phyloP scores from a whole-genome alignment of 2,329 filamentous ascomycete genomes.

The Cytospora leucostoma region DNA sequence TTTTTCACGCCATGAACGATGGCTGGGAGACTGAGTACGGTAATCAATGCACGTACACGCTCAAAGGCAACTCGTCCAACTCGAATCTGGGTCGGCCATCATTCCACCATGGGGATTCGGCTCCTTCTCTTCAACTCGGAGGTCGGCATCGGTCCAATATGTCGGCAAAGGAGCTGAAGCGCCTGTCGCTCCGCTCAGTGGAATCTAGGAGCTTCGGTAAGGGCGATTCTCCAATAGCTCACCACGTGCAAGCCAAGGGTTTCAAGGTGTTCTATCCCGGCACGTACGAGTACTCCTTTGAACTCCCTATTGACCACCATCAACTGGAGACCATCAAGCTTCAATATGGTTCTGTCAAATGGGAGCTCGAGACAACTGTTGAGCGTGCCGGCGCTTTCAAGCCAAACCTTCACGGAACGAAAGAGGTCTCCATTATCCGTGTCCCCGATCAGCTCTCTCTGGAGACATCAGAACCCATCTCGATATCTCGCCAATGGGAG shows the following conservation, averaged over 20 bases:
- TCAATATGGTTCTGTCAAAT: slow-evolving; percentile 83
- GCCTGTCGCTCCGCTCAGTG: slow-evolving; percentile 76
- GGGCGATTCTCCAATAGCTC: slow-evolving; percentile 68
- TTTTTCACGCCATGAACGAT: slow-evolving; percentile 79
- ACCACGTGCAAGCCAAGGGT: slow-evolving; percentile 63
- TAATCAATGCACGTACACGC: slow-evolving; percentile 60
- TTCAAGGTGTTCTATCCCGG: slow-evolving; percentile 85
- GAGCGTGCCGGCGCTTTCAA: slow-evolving; percentile 89
- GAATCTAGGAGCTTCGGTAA: slow-evolving; percentile 85
- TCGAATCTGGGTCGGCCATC: slow-evolving; percentile 34
- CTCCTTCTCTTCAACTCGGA: slow-evolving; percentile 36
- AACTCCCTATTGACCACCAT: slow-evolving; percentile 85
- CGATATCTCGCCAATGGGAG: slow-evolving; percentile 91
- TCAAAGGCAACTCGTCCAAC: slow-evolving; percentile 44
- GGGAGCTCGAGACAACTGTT: slow-evolving; percentile 81
- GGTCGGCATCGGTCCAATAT: slow-evolving; percentile 37
- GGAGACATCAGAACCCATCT: slow-evolving; percentile 90
- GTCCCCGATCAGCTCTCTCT: slow-evolving; percentile 85
- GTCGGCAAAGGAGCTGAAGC: slow-evolving; percentile 59
- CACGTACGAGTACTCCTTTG: slow-evolving; percentile 70
- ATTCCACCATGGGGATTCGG: slow-evolving; percentile 35
- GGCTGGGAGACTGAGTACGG: slow-evolving; percentile 63
- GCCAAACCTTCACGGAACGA: slow-evolving; percentile 78
- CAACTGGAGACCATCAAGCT: slow-evolving; percentile 87
- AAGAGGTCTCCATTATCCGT: slow-evolving; percentile 81